Conservation (phyloP, 2,329 filamentous ascomycete species). For the Fusarium liriodendri region DNA sequence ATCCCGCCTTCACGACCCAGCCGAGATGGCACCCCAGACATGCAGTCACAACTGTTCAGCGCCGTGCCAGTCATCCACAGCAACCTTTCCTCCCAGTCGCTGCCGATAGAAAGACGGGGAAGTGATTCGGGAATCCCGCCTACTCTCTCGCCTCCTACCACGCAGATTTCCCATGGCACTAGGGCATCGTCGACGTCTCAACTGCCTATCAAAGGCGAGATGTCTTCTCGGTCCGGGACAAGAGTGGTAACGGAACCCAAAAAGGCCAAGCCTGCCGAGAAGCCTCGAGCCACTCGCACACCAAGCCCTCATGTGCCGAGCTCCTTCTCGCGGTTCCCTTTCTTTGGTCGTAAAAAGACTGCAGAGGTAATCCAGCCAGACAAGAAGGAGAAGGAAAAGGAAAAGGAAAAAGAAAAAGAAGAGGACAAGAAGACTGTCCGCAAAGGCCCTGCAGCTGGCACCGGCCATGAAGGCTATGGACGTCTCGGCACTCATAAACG, state of each 20-base stretch:
- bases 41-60: slow-evolving; percentile 66
- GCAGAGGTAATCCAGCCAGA: slow-evolving; percentile 60
- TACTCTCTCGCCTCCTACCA: slow-evolving; percentile 50
- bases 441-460: slow-evolving; percentile 90
- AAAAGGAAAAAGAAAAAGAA: slow-evolving; percentile 39
- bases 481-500: slow-evolving; percentile 70
- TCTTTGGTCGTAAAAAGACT: slow-evolving; percentile 81
- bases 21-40: slow-evolving; percentile 73
- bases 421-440: slow-evolving; percentile 60
- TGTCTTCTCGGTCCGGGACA: slow-evolving; percentile 15
- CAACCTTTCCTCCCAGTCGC: slow-evolving; percentile 65
- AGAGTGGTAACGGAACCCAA: slow-evolving; percentile 32
- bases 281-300: slow-evolving; percentile 50
- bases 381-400: slow-evolving; percentile 60
- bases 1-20: slow-evolving; percentile 71
- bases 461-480: slow-evolving; percentile 89
- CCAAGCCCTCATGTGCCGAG: slow-evolving; percentile 66
- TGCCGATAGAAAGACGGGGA: slow-evolving; percentile 58
- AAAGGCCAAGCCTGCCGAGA: slow-evolving; percentile 33
- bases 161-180: slow-evolving; percentile 44
- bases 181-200: slow-evolving; percentile 49
- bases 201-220: slow-evolving; percentile 40
- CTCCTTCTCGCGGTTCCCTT: slow-evolving; percentile 76
- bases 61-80: slow-evolving; percentile 70
- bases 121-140: slow-evolving; percentile 52